Conservation (phyloP, 2,329 filamentous ascomycete genomes). For the Fusarium sp. region DNA sequence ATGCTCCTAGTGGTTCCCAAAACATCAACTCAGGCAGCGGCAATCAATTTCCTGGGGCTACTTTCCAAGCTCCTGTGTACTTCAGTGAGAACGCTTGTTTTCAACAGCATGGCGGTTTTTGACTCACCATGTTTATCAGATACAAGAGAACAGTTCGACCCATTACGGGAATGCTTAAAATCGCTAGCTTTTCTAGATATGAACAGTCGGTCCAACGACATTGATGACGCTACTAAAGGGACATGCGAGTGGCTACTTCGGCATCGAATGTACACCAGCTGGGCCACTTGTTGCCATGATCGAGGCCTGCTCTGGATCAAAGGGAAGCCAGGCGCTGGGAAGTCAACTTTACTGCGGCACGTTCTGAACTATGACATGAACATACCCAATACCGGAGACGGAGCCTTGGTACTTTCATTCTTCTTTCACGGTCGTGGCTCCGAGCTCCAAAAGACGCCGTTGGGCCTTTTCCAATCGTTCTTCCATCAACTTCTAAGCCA, state of each 20-base stretch:
- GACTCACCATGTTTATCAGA: no score
- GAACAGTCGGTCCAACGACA: no score
- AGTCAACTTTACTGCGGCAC: background rate
- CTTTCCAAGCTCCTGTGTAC: background rate
- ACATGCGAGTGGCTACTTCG: no score
- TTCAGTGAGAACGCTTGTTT: no score
- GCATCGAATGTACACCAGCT: no score
- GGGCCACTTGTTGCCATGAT: no score
- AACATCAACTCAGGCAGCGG: background rate
- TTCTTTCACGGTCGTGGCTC: conserved; percentile 2
- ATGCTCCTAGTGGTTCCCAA: background rate
- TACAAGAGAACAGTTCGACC: no score
- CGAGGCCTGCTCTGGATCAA: background rate
- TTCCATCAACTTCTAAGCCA: conserved; percentile 19
- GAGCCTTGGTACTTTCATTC: background rate
- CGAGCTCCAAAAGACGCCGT: background rate
- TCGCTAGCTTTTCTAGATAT: no score
- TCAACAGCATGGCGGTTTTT: no score
- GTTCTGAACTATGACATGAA: background rate
- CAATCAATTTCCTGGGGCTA: background rate
- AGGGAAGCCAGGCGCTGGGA: background rate
- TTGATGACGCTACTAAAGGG: no score
- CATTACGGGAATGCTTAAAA: no score
- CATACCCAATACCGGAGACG: no score
- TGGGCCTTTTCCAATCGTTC: background rate